phyloP scores from a whole-genome alignment of 2,329 filamentous ascomycete species.

The Sordariomycetes sp. region DNA sequence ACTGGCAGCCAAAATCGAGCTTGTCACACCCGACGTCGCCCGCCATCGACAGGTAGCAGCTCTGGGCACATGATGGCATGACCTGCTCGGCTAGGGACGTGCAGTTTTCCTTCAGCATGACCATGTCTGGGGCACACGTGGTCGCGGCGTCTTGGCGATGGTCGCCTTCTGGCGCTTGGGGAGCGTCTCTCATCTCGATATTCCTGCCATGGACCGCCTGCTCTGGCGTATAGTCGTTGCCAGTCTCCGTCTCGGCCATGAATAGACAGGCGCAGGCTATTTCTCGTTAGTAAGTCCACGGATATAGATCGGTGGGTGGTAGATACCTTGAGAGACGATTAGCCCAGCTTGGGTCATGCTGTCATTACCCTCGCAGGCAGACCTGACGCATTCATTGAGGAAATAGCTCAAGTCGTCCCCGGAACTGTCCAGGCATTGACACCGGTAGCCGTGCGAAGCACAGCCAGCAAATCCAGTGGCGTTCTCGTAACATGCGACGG shows the following conservation, averaged over 20 bases:
- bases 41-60: slow-evolving; percentile 15
- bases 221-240: neutral
- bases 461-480: neutral
- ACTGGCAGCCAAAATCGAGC: slow-evolving; percentile 15
- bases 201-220: neutral
- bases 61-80: slow-evolving; percentile 14
- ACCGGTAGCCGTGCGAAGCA: neutral
- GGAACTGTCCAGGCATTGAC: neutral
- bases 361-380: neutral
- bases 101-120: slow-evolving; percentile 5
- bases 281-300: neutral
- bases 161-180: neutral
- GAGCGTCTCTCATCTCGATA: neutral
- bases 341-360: neutral
- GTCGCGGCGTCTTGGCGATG: neutral
- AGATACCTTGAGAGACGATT: neutral
- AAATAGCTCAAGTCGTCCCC: neutral
- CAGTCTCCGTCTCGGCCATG: neutral
- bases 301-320: neutral
- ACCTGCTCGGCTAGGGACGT: slow-evolving; percentile 12
- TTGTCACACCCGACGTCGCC: slow-evolving; percentile 13
- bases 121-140: neutral
- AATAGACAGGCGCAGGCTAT: neutral
- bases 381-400: neutral
- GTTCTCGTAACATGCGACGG: neutral